These are phyloP conservation scores for Ilex aquifolium DNA, from an alignment of 257 asterid genomes.

Conservation along the genomic window DNA sequence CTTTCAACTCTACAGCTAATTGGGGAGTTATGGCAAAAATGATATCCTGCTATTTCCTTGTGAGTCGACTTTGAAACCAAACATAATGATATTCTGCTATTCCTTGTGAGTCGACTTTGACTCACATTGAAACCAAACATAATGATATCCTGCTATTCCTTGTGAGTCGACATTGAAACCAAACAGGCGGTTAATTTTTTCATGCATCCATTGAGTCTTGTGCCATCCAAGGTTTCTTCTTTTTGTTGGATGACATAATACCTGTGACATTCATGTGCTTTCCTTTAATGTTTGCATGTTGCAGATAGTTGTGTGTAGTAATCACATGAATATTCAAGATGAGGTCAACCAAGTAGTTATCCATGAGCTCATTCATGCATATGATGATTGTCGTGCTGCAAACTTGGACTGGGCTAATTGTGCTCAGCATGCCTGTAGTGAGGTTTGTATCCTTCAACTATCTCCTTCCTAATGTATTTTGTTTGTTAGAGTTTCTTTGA, in stretches of 20 bases:
- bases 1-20: too few species aligned
- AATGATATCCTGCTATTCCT: too few species aligned
- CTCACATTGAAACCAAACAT: too few species aligned
- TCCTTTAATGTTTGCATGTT: slow-evolving; percentile 5
- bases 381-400: slow-evolving; percentile 81
- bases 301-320: slow-evolving; percentile 67
- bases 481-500: neutral
- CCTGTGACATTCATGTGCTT: neutral
- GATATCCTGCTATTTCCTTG: too few species aligned
- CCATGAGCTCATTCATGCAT: slow-evolving; percentile 96
- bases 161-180: too few species aligned
- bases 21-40: too few species aligned
- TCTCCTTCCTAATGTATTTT: neutral
- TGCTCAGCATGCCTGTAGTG: slow-evolving; percentile 91
- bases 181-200: neutral
- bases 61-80: too few species aligned
- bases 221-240: neutral
- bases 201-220: neutral
- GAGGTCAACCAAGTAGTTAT: slow-evolving; percentile 85
- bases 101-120: too few species aligned
- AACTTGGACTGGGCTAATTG: slow-evolving; percentile 77
- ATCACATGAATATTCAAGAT: slow-evolving; percentile 69
- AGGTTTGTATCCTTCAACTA: slow-evolving; percentile 34
- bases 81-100: too few species aligned
- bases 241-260: neutral